Evolutionary conservation across 768 basidiomycete genomes (phyloP).

Genomic region (Gloeopeniophorella convolvens): DNA sequence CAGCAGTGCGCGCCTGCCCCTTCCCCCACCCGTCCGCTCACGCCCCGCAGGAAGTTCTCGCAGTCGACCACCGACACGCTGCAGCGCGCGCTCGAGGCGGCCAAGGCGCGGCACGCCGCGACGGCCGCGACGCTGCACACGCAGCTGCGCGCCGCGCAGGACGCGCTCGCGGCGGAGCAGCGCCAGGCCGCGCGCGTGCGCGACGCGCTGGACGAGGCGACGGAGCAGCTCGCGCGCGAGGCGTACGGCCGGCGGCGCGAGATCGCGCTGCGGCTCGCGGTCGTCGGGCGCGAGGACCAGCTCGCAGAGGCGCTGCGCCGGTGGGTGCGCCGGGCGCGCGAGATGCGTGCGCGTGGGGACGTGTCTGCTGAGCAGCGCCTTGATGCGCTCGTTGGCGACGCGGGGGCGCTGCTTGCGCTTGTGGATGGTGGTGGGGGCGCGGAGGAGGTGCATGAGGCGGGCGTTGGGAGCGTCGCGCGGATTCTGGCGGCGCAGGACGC

Average conservation of each 20-base stretch:
- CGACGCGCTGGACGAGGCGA: constrained; percentile 57
- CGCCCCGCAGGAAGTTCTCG: constrained; percentile 64
- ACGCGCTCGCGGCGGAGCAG: constrained; percentile 39
- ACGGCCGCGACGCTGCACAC: constrained; percentile 50
- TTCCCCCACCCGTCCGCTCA: background rate
- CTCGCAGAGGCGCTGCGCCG: constrained; percentile 46
- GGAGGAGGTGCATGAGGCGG: constrained; percentile 23
- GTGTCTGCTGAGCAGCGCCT: constrained; percentile 6
- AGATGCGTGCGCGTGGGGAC: constrained; percentile 29
- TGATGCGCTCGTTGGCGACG: constrained; percentile 9
- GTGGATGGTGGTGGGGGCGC: constrained; percentile 31
- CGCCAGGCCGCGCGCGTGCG: constrained; percentile 45
- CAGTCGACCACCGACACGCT: constrained; percentile 65
- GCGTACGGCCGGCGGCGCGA: constrained; percentile 68
- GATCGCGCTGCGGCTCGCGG: constrained; percentile 52
- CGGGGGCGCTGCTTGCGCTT: constrained; percentile 20
- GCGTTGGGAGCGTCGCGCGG: constrained; percentile 47
- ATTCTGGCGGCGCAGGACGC: constrained; percentile 43
- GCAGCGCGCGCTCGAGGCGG: constrained; percentile 49
- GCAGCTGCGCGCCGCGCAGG: constrained; percentile 41
- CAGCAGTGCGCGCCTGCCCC: constrained; percentile 9
- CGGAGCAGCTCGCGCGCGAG: constrained; percentile 65
- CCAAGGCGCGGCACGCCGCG: constrained; percentile 57
- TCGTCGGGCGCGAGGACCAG: constrained; percentile 60
- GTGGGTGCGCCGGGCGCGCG: constrained; percentile 49